A percentile compares a stretch with the other conserved stretches of the same genome.
Evolutionary conservation across 177 flowering plant genomes (phyloP).

Genomic region (Vitis hybrid): DNA sequence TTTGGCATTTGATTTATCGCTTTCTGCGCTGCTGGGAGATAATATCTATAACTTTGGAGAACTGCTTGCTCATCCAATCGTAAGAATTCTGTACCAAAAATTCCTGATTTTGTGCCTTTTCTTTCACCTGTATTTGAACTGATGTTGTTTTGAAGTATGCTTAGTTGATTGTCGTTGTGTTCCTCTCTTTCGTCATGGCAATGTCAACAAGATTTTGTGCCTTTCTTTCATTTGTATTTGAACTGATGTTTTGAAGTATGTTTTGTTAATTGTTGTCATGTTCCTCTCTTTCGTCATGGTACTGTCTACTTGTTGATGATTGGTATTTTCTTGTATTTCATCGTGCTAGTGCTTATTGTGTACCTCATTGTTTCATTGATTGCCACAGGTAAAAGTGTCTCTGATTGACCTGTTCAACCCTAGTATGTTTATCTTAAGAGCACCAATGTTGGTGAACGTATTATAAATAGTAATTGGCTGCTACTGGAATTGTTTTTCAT

Average conservation of each 20-base stretch:
- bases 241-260: neutral
- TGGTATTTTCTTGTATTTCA: no score
- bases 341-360: neutral
- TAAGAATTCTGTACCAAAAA: constrained; percentile 33
- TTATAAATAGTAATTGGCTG: neutral
- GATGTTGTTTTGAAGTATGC: no score
- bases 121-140: neutral
- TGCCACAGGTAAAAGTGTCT: neutral
- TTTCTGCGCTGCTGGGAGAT: constrained; percentile 24
- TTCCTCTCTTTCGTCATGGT: neutral
- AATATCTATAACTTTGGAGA: constrained; percentile 96
- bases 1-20: no score
- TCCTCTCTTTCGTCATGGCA: no score
- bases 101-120: neutral
- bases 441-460: neutral
- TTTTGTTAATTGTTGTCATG: neutral
- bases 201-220: neutral
- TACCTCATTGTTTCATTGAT: neutral
- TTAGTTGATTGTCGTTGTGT: no score
- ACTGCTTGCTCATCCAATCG: constrained; percentile 88
- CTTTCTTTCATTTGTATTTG: neutral
- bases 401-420: no score
- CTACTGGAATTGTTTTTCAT: no score
- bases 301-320: neutral
- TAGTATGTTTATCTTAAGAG: neutral